Percentiles rank a stretch among this genome's conserved stretches.
Evolutionary conservation across 345 rosid genomes (phyloP).

Genomic region (Bruguiera sexangula): DNA sequence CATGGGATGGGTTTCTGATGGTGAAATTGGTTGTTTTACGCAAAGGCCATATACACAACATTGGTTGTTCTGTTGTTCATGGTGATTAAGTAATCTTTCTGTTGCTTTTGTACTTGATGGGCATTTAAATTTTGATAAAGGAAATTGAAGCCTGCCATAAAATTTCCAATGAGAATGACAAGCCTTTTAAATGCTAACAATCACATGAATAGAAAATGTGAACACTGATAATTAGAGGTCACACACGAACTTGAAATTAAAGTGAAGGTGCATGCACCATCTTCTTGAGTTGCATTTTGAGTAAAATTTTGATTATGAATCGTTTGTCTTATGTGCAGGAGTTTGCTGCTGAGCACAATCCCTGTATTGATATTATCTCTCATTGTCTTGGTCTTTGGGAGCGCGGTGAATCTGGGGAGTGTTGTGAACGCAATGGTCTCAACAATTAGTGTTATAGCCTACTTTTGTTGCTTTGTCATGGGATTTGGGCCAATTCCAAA

Average conservation of each 20-base stretch:
- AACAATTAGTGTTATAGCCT: constrained; percentile 57
- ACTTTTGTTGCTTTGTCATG: constrained; percentile 93
- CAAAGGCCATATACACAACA: constrained; percentile 26
- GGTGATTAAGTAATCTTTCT: too few species aligned
- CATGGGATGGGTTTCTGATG: too few species aligned
- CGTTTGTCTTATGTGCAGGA: constrained; percentile 43
- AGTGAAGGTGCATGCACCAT: too few species aligned
- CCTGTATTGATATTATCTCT: constrained; percentile 70
- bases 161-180: too few species aligned
- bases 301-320: too few species aligned
- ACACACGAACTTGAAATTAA: too few species aligned
- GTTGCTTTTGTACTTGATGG: too few species aligned
- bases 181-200: constrained; percentile 12
- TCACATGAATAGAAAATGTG: too few species aligned
- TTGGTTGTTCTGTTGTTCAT: constrained; percentile 24
- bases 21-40: neutral
- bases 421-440: constrained; percentile 63
- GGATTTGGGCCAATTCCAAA: constrained; percentile 96
- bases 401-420: constrained; percentile 45
- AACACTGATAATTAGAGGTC: too few species aligned
- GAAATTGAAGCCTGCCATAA: too few species aligned
- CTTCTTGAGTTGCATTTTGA: constrained; percentile 36
- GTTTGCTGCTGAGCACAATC: constrained; percentile 70
- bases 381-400: constrained; percentile 52
- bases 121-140: too few species aligned